These are phyloP conservation scores for Colletotrichum orbiculare DNA, from an alignment of 2,329 filamentous ascomycete genomes.

Conservation along the genomic window DNA sequence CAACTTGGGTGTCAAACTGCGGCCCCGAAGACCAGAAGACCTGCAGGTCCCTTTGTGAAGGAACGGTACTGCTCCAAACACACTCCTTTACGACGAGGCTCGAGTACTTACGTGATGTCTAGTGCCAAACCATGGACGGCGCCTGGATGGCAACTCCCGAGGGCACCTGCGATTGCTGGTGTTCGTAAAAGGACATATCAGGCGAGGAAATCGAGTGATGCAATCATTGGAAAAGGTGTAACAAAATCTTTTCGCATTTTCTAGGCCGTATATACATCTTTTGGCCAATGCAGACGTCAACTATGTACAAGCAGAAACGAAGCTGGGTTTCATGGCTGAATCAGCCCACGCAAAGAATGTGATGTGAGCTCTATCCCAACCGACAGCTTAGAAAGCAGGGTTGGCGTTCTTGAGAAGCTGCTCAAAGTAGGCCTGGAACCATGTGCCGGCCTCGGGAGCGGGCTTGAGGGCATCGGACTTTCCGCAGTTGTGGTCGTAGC, in stretches of 20 bases:
- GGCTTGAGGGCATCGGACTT: constrained; percentile 67
- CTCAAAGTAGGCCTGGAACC: constrained; percentile 73
- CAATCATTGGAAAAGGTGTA: neutral
- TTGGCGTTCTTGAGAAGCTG: constrained; percentile 67
- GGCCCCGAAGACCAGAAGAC: too few species aligned
- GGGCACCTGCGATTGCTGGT: neutral
- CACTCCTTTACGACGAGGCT: too few species aligned
- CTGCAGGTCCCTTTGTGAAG: too few species aligned
- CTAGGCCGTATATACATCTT: neutral
- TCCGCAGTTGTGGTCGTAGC: constrained; percentile 67
- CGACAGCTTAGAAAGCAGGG: constrained; percentile 54
- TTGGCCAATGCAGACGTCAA: neutral
- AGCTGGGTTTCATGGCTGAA: neutral
- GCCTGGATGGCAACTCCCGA: too few species aligned
- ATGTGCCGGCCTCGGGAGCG: constrained; percentile 76
- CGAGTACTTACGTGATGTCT: too few species aligned
- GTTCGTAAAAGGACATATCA: neutral
- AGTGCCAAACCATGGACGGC: too few species aligned
- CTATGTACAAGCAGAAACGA: constrained; percentile 16
- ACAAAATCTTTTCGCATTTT: neutral
- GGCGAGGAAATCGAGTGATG: neutral
- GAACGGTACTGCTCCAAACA: too few species aligned
- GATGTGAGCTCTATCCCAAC: too few species aligned
- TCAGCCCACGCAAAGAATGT: too few species aligned
- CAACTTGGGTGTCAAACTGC: too few species aligned